These are phyloP conservation scores for Raddia distichophylla DNA, from an alignment of 176 grass and related monocot genomes.

Conservation along the genomic window DNA sequence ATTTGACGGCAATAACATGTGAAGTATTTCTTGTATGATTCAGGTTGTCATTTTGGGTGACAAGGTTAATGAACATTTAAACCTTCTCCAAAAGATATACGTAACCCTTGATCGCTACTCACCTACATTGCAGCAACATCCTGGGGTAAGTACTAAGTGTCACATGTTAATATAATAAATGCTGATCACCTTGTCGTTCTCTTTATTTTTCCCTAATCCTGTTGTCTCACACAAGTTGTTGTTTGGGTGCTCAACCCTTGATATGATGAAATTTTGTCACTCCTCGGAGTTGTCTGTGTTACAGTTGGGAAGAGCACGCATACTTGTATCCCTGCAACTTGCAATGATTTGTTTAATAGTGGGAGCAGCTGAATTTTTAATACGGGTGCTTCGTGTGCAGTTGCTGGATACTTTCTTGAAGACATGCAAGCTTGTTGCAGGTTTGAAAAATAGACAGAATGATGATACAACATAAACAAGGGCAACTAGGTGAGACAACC, in stretches of 20 bases:
- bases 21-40: conserved; percentile 15
- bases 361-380: conserved; percentile 6
- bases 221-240: background rate
- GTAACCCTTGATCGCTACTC: conserved; percentile 85
- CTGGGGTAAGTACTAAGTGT: conserved; percentile 78
- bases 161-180: background rate
- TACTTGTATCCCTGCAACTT: conserved; percentile 18
- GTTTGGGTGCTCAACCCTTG: background rate
- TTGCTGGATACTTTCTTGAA: conserved; percentile 78
- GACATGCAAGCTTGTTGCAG: conserved; percentile 75
- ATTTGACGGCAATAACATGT: background rate
- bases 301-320: background rate
- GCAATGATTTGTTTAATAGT: background rate
- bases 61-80: conserved; percentile 70
- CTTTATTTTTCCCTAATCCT: background rate
- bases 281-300: background rate
- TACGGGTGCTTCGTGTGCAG: conserved; percentile 45
- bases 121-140: conserved; percentile 77
- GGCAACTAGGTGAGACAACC: conserved; percentile 34
- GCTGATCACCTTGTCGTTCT: background rate
- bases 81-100: conserved; percentile 91
- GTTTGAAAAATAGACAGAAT: conserved; percentile 62
- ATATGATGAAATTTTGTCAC: background rate
- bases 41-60: conserved; percentile 77
- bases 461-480: conserved; percentile 27